Evolutionary conservation across 345 rosid genomes (phyloP).

Genomic region (Salix arbutifolia): DNA sequence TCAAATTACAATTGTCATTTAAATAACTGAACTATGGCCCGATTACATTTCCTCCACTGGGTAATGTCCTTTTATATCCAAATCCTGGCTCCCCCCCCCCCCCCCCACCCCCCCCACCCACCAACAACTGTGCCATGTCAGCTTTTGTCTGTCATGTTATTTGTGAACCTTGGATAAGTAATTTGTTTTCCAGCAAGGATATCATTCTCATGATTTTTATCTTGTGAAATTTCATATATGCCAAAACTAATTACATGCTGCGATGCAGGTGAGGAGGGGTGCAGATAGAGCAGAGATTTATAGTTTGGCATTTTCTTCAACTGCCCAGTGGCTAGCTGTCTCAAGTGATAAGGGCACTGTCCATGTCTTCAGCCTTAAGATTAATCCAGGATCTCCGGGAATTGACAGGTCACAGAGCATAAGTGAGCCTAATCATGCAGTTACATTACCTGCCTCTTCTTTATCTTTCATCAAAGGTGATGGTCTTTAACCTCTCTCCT

Average conservation of each 20-base stretch:
- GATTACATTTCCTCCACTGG: not conserved
- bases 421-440: conserved; percentile 30
- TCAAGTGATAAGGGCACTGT: conserved; percentile 99
- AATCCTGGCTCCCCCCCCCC: not conserved
- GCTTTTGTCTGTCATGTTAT: not conserved
- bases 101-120: too few relatives aligned
- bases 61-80: not conserved
- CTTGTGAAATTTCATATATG: not conserved
- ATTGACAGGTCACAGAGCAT: conserved; percentile 39
- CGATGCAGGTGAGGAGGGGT: conserved; percentile 82
- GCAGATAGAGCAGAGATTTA: conserved; percentile 97
- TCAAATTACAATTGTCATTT: not conserved
- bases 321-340: conserved; percentile 86
- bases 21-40: not conserved
- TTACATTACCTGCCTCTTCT: conserved; percentile 46
- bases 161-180: not conserved
- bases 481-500: not conserved
- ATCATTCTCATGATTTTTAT: not conserved
- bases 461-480: conserved; percentile 79
- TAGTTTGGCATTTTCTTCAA: conserved; percentile 89
- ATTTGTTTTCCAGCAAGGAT: not conserved
- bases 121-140: too few relatives aligned
- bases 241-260: not conserved
- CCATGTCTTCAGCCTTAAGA: conserved; percentile 89
- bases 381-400: conserved; percentile 45